Evolutionary conservation across 179 eudicot species (phyloP), one percentile per base, ranked within the genome.

Genomic region (Gypsophila paniculata): DNA sequence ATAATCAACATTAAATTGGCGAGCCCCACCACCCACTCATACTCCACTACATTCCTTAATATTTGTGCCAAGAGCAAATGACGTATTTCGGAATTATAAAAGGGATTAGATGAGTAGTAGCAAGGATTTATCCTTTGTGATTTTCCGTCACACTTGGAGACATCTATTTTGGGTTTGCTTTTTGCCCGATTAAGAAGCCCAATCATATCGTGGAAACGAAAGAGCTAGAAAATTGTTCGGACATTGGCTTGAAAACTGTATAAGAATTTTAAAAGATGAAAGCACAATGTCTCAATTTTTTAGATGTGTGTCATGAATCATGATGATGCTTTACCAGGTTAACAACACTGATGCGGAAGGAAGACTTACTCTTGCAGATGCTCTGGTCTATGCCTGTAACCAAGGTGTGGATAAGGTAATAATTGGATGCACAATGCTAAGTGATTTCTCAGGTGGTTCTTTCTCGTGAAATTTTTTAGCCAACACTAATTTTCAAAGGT

Each of bases 261-360:
- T 34, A 39, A 39, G 23, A 64, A 38, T 11, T 64, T n/a, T 11
- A 19, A 19, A 29, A 39, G 46, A 32, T 62, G 42, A 38, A 62
- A 38, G 26, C 25, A 18, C 15, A 29, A 34, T 60, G 39, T 51
- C 58, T 68, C 25, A 65, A 64, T 58, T 48, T 65, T 51, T 6
- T 19, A 65, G 36, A 22, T 38, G 34, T 69, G 22, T 79, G 70
- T 42, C 39, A 11, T 9, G 15, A 5, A 18, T 57, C 61, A 69
- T 69, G 39, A 48, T 70, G 21, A 63, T 22, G 38, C 70, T 18
- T 55, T 74, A 44, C 80, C 80, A 88, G 99, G 99, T 94, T 49
- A 94, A 94, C 87, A 94, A 94, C 80, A 94, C 99, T 23, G 99
- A 94, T 87, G 97, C 99, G n/a, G 99, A 94, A 84, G 99, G 99